Base-by-base conservation (phyloP, 2,329 filamentous ascomycete species). In the Diaporthe eres region DNA sequence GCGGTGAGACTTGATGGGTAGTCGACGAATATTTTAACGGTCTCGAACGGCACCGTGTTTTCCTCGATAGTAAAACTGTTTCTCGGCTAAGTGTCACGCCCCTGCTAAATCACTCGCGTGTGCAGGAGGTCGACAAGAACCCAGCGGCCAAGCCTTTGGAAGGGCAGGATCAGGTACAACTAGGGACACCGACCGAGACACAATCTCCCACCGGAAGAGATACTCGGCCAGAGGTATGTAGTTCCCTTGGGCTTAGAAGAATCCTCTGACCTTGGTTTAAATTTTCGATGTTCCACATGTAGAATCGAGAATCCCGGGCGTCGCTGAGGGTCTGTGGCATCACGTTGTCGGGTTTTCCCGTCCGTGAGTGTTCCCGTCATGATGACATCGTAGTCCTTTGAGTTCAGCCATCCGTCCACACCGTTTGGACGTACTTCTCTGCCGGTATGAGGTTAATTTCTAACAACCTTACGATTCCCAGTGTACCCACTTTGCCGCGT, bases 161-260 rank as follows among this genome's bases (percentile, higher is more conserved):
- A 94, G 7, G 93, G 93, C 2, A 92, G 88, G 53, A 87, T 85
- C 60, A 94, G 94, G 85, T 94, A 94, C 58, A 87, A 86, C 82
- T 93, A 94, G 4, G 91, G 92, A 19, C 89, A 89, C 9, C 86
- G 85, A 60, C 92, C 93, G 55, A 94, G 92, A 93, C 93, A 95
- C 87, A 95, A 95, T 19, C 91, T 92, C 72, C 92, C 93, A 95
- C 70, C 93, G 90, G 86, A 95, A 95, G 78, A 94, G 90, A 82
- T 95, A 95, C 81, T 94, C 93, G 57, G 90, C 89, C 5, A 94
- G 85, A 0, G 93, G 93, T 53, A 94, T 89, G 79, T 91, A 90
- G 55, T 57, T 28, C 5, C 34, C 28, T 34, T 22, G 15, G 28
- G 28, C 28, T 22, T 34, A 6, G 28, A 34, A 34, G 15, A 13